A percentile compares a stretch with the other conserved stretches of the same genome.
phyloP scores from a whole-genome alignment of 2,329 filamentous ascomycete genomes.

The Aureobasidium sp. region DNA sequence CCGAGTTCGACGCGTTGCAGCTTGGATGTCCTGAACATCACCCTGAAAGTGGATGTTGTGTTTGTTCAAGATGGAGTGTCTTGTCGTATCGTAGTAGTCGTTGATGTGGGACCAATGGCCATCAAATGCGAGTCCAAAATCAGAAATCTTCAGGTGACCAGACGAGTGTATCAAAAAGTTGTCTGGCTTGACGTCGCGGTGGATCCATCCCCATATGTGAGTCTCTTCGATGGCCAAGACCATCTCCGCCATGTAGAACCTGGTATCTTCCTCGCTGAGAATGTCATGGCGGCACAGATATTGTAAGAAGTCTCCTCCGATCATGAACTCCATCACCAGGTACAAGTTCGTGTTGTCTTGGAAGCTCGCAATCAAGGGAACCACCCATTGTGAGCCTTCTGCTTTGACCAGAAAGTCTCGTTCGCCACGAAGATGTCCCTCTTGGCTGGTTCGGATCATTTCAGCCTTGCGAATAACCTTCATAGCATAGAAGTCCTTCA shows the following conservation, averaged over 20 bases:
- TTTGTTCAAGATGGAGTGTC: constrained; percentile 69
- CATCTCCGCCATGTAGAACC: constrained; percentile 93
- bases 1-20: constrained; percentile 23
- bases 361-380: constrained; percentile 80
- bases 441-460: constrained; percentile 85
- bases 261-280: constrained; percentile 67
- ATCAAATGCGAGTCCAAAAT: constrained; percentile 92
- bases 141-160: constrained; percentile 89
- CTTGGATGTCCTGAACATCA: constrained; percentile 60
- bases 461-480: constrained; percentile 92
- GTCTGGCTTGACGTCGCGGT: constrained; percentile 93
- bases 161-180: constrained; percentile 87
- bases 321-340: constrained; percentile 97
- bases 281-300: constrained; percentile 78
- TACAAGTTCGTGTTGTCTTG: constrained; percentile 80
- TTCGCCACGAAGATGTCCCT: constrained; percentile 85
- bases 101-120: constrained; percentile 92
- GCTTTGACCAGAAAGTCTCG: constrained; percentile 85
- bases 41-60: constrained; percentile 66
- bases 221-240: constrained; percentile 89
- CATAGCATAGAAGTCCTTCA: constrained; percentile 76
- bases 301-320: constrained; percentile 87
- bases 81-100: constrained; percentile 73
- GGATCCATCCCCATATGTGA: constrained; percentile 81
- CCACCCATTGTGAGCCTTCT: constrained; percentile 82